These are phyloP conservation scores for Lasiodiplodia sp. DNA, from an alignment of 2,329 filamentous ascomycete species.

Conservation along the genomic window DNA sequence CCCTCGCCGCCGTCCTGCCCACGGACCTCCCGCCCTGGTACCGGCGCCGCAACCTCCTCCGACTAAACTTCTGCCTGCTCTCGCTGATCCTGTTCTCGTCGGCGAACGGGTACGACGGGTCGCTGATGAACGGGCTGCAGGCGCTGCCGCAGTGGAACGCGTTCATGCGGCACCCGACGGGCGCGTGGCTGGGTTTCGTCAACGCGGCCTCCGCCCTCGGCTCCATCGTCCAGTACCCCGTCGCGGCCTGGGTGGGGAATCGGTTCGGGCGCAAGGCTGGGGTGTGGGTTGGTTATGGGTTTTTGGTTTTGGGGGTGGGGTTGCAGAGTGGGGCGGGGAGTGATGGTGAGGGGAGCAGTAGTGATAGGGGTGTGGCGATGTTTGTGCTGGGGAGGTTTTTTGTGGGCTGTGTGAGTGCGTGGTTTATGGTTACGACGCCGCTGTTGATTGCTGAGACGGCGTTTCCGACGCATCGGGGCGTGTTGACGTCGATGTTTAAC, in stretches of 20 bases:
- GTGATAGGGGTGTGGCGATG: not conserved
- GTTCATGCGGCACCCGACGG: constrained; percentile 37
- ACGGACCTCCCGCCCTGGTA: not conserved
- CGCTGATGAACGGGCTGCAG: constrained; percentile 11
- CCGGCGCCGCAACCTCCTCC: not conserved
- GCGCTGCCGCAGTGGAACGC: not conserved
- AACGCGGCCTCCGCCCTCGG: constrained; percentile 32
- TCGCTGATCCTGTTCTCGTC: not conserved
- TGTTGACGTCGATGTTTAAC: constrained; percentile 1
- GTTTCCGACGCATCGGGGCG: constrained; percentile 1
- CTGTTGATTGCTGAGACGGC: constrained; percentile 4
- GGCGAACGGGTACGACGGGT: constrained; percentile 2
- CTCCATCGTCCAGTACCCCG: not conserved
- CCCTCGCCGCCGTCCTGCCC: not conserved
- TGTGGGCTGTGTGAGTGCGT: not conserved
- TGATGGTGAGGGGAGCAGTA: too few relatives aligned
- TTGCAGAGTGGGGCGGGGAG: not conserved
- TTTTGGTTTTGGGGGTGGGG: not conserved
- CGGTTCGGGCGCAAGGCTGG: constrained; percentile 3
- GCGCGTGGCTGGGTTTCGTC: constrained; percentile 30
- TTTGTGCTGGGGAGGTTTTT: constrained; percentile 1
- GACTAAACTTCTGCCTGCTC: not conserved
- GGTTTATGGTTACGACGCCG: not conserved
- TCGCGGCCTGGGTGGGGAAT: not conserved
- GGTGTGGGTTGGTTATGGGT: not conserved